Base-by-base conservation (phyloP, 2,329 filamentous ascomycete genomes). In the Colletotrichum kahawae region DNA sequence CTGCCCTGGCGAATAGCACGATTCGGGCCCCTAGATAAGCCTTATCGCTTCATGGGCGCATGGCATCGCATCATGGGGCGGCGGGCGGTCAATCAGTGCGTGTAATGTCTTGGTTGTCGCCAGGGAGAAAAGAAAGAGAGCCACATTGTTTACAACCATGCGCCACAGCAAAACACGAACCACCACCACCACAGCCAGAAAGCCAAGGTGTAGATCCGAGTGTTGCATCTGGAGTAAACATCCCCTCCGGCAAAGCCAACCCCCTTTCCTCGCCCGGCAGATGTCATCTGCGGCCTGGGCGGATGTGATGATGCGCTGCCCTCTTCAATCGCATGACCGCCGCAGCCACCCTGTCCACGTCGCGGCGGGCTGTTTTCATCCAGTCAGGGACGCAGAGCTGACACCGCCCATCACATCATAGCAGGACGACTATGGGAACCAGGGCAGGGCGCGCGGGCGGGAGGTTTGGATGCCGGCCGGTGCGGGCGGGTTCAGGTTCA, bases 281-380 rank as follows among this genome's bases (percentile, higher is more conserved):
- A 67, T 67, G 72, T 31, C 72, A 72, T 75, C 48, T 48, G n/a
- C 54, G 63, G 68, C 24, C 69, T 67, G 69, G 68, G 63, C 62
- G 34, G 72, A 62, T 60, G 43, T 51, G 57, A 57, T 57, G 54
- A 60, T 60, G 57, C 57, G 69, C 24, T 36, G 31, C 43, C 48
- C 69, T 38, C 62, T 66, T 67, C 31, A 33, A 59, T 75, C 63
- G 69, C 57, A 60, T 68, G 63, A 75, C 69, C 73, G 33, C 43
- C 36, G 69, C 73, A 75, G 73, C 69, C 69, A 72, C 69, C 56
- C 34, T 43, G 62, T 67, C 73, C 73, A 73, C 73, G 73, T 72
- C 69, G 73, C 64, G 43, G 43, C 43, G 43, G 70, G 56, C 69
- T 64, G 73, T 68, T 72, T 68, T 73, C 73, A 18, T 72, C 73